Percentiles rank a stretch among this genome's conserved stretches.
Evolutionary conservation across 257 asterid genomes (phyloP).

Genomic region (Fraxinus excelsior): DNA sequence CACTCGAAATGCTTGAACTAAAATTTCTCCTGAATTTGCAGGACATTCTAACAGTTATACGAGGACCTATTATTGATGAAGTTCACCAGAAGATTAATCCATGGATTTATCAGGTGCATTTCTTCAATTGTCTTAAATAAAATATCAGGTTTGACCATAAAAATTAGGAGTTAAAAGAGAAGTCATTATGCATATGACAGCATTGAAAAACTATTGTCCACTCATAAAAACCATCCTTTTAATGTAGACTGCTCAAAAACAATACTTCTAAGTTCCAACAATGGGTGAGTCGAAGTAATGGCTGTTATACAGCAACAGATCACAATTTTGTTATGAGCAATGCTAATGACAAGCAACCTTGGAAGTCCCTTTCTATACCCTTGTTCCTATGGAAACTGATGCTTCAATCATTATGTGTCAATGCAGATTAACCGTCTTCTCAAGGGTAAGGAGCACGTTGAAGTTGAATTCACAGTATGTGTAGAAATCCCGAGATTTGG

Average conservation of each 20-base stretch:
- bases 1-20: constrained; percentile 16
- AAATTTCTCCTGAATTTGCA: constrained; percentile 26
- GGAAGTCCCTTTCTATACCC: constrained; percentile 12
- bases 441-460: constrained; percentile 71
- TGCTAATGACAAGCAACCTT: neutral
- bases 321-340: neutral
- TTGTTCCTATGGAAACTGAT: constrained; percentile 17
- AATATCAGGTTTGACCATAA: constrained; percentile 11
- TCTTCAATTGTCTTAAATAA: constrained; percentile 1
- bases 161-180: neutral
- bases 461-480: constrained; percentile 75
- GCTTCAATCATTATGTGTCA: constrained; percentile 2
- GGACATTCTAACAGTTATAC: constrained; percentile 48
- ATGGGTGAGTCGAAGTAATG: neutral
- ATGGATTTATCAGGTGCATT: constrained; percentile 76
- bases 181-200: neutral
- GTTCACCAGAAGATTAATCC: constrained; percentile 68
- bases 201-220: neutral
- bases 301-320: neutral
- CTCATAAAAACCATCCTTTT: neutral
- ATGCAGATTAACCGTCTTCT: constrained; percentile 60
- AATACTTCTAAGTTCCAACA: neutral
- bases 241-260: neutral
- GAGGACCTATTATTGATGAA: constrained; percentile 69
- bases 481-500: too few species aligned